Evolutionary conservation across 2,329 filamentous ascomycete genomes (phyloP), one percentile per base, ranked within the genome.

Genomic region (Arthrobotrys musiformis): DNA sequence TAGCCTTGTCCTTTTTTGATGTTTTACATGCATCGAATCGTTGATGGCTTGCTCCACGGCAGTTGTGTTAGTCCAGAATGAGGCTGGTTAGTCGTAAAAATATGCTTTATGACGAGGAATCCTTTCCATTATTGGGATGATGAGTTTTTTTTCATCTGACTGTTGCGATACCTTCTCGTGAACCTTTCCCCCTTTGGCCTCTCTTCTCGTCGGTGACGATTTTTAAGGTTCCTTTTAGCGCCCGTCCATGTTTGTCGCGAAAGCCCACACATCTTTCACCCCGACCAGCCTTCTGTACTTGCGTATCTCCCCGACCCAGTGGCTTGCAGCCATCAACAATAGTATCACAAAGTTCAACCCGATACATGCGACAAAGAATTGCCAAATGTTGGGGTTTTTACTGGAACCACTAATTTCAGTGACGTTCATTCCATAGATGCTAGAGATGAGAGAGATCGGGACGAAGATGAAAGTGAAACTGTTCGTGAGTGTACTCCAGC

Each of bases 371-470:
- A 81, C 81, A 48, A 82, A 81, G 37, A 81, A 81, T 61, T 81
- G 81, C 81, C 81, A 82, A 13, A 82, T 82, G 48, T 78, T 73
- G 0, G 81, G 81, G 37, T 73, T 73, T 35, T 66, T 19, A 13
- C 79, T 78, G 0, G 72, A 74, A 3, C 75, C 70, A 26, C 62
- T 76, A 11, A 82, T 81, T 63, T 82, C 64, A 0, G 78, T 74
- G 2, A 82, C 81, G 35, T 82, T 82, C 81, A 82, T 82, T 15
- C 81, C 81, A 35, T 81, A 82, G 17, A 82, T 75, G 30, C 80
- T 80, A 0, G 79, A 74, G 15, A 81, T 80, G 8, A 82, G 68
- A 28, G 48, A 22, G n/a, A 78, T 79, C 42, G 74, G 81, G 73
- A 82, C 40, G 54, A 81, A 82, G 2, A 81, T 82, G 58, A 82